Conservation (phyloP, 176 grass and related monocot genomes). For the Carex pumila region DNA sequence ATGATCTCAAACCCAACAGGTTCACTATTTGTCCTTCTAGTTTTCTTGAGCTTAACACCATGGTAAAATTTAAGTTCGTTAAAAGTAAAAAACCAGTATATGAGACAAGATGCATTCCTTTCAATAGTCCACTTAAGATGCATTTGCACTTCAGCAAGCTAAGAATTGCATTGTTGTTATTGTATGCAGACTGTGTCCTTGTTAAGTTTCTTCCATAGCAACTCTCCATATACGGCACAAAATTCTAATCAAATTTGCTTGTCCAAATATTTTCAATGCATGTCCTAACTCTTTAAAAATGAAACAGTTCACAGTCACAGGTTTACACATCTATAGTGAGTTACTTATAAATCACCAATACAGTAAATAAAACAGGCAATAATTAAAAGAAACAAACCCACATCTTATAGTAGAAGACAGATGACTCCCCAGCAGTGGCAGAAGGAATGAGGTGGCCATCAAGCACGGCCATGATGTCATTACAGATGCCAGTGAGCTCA, state of each 20-base stretch:
- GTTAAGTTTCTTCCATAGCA: background rate
- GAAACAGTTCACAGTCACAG: background rate
- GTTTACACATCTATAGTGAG: background rate
- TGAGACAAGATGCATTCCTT: background rate
- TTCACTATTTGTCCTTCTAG: background rate
- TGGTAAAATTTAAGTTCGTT: background rate
- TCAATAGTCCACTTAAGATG: background rate
- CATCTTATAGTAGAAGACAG: constrained; percentile 71
- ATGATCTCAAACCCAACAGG: background rate
- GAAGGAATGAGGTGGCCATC: constrained; percentile 55
- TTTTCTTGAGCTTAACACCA: background rate
- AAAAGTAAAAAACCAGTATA: background rate
- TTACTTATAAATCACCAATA: background rate
- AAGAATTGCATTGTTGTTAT: background rate
- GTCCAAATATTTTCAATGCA: background rate
- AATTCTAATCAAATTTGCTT: background rate
- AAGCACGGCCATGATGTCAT: constrained; percentile 40
- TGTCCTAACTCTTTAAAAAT: background rate
- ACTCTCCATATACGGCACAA: background rate
- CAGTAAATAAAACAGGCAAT: background rate
- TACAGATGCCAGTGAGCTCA: constrained; percentile 46
- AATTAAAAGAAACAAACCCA: constrained; percentile 18
- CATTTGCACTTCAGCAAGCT: background rate
- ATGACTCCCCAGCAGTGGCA: constrained; percentile 35
- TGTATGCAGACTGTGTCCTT: background rate